Evolutionary conservation across 768 basidiomycete species (phyloP).

Genomic region (Lentinus tigrinus): DNA sequence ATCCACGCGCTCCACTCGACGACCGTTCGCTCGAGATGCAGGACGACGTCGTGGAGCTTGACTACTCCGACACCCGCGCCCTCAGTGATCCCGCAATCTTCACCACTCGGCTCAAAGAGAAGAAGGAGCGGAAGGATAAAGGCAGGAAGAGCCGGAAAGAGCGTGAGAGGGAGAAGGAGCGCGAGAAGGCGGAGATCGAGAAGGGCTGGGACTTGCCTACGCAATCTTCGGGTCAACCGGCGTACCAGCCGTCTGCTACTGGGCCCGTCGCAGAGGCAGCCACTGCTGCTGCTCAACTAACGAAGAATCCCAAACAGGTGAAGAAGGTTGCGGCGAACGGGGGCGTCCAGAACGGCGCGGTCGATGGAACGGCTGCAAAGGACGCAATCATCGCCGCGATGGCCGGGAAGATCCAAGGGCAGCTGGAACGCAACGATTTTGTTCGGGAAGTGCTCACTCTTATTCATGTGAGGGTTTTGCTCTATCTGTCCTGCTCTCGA

Average conservation of each 20-base stretch:
- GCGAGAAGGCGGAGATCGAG: slow-evolving; percentile 51
- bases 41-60: slow-evolving; percentile 72
- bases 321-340: slow-evolving; percentile 4
- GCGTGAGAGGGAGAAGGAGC: slow-evolving; percentile 36
- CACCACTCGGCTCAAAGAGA: slow-evolving; percentile 26
- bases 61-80: slow-evolving; percentile 71
- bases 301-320: background rate
- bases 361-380: slow-evolving; percentile 10
- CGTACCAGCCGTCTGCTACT: background rate
- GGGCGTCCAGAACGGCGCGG: background rate
- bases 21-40: slow-evolving; percentile 32
- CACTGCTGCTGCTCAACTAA: background rate
- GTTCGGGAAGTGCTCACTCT: slow-evolving; percentile 75
- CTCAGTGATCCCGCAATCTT: slow-evolving; percentile 68
- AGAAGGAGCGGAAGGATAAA: slow-evolving; percentile 25
- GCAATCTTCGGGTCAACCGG: slow-evolving; percentile 11
- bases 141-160: slow-evolving; percentile 32
- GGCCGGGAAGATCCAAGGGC: background rate
- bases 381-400: slow-evolving; percentile 10
- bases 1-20: slow-evolving; percentile 48
- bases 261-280: background rate
- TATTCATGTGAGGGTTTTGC: slow-evolving; percentile 25
- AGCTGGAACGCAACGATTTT: slow-evolving; percentile 38
- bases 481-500: background rate
- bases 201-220: slow-evolving; percentile 59